phyloP scores from a whole-genome alignment of 2,329 filamentous ascomycete species.

The Parastagonospora avenae region DNA sequence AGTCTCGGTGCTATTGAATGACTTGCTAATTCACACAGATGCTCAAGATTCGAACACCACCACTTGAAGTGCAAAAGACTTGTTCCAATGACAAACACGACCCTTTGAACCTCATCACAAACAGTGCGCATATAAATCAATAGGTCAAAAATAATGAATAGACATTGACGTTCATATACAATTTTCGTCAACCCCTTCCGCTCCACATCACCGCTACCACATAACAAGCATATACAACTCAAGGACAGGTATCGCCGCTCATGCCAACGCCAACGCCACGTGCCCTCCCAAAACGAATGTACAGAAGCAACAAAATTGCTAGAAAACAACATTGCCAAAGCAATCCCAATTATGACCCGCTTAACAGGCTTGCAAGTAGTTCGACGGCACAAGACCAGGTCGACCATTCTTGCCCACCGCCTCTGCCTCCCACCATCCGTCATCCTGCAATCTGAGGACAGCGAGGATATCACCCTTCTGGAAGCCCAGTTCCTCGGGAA shows the following conservation, averaged over 20 bases:
- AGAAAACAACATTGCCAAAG: not conserved
- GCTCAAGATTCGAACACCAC: no score
- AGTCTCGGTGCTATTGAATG: no score
- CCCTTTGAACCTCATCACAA: no score
- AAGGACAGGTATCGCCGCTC: not conserved
- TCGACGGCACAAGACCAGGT: slow-evolving; percentile 68
- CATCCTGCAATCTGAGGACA: slow-evolving; percentile 88
- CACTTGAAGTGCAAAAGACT: no score
- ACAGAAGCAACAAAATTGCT: not conserved
- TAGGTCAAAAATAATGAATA: no score
- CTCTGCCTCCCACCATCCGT: slow-evolving; percentile 99
- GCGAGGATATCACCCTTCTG: slow-evolving; percentile 90
- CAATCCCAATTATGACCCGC: not conserved
- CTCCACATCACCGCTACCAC: not conserved
- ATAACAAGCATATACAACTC: not conserved
- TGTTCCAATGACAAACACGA: no score
- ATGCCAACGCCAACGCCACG: not conserved
- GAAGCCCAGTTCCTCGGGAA: slow-evolving; percentile 93
- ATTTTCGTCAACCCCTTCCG: not conserved
- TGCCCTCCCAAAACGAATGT: not conserved
- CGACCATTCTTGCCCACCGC: slow-evolving; percentile 68
- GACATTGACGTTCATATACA: not conserved
- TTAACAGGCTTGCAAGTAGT: slow-evolving; percentile 67
- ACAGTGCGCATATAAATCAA: no score
- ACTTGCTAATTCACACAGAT: no score